Percentiles rank a stretch among this genome's conserved stretches.
Conservation (phyloP, 1,139 yeast species). For the Magnusiomyces suaveolens region DNA sequence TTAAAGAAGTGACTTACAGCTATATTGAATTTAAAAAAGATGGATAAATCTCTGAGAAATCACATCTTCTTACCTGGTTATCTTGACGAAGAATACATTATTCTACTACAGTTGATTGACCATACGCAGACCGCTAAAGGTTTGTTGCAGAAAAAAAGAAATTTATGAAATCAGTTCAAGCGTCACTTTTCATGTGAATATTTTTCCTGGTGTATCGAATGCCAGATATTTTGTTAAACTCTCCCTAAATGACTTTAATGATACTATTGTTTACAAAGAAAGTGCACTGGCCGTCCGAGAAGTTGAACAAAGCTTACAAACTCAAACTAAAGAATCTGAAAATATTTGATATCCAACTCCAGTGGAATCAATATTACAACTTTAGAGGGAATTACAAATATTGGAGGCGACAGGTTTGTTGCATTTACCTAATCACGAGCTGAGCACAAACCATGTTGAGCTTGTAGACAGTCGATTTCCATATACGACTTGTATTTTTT, state of each 20-base stretch:
- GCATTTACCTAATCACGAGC: slow-evolving; percentile 37
- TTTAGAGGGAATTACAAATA: slow-evolving; percentile 11
- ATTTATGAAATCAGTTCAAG: slow-evolving; percentile 62
- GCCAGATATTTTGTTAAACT: neutral
- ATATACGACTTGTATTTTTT: slow-evolving; percentile 56
- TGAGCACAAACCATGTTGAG: slow-evolving; percentile 38
- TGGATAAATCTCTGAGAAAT: slow-evolving; percentile 15
- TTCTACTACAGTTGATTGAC: slow-evolving; percentile 33
- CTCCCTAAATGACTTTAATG: slow-evolving; percentile 7
- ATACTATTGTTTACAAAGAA: slow-evolving; percentile 27
- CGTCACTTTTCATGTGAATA: slow-evolving; percentile 49
- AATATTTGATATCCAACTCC: slow-evolving; percentile 6
- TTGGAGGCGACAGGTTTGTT: slow-evolving; percentile 28
- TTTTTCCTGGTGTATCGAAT: slow-evolving; percentile 50
- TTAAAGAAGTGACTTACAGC: neutral
- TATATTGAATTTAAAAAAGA: too few species aligned
- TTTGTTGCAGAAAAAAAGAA: slow-evolving; percentile 52
- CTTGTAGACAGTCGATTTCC: slow-evolving; percentile 32
- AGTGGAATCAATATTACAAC: slow-evolving; percentile 5
- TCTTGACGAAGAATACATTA: slow-evolving; percentile 30
- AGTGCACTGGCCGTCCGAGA: slow-evolving; percentile 49
- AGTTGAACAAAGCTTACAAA: slow-evolving; percentile 37
- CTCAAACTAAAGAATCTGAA: neutral
- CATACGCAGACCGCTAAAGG: slow-evolving; percentile 58
- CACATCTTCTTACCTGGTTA: slow-evolving; percentile 48